Conservation (phyloP, 768 basidiomycete species). For the Harrya chromipes region DNA sequence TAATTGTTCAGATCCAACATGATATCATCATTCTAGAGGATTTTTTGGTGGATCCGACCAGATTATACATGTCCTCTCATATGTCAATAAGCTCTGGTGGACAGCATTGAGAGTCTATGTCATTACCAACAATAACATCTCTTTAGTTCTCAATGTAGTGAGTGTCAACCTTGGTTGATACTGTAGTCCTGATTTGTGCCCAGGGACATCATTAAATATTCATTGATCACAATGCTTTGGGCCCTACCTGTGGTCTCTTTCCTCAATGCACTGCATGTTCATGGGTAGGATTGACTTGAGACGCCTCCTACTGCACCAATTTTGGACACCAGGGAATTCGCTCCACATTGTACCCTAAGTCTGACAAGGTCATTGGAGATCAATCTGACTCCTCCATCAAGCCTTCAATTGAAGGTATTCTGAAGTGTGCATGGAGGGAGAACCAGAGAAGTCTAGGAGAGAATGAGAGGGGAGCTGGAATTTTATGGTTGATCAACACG, state of each 20-base stretch:
- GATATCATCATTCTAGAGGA: conserved; percentile 84
- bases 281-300: too few relatives aligned
- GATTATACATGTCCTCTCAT: conserved; percentile 84
- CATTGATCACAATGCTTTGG: conserved; percentile 71
- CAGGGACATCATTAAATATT: conserved; percentile 83
- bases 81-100: conserved; percentile 75
- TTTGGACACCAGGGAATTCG: too few relatives aligned
- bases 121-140: conserved; percentile 92
- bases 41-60: conserved; percentile 92
- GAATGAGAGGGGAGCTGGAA: too few relatives aligned
- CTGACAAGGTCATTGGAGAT: too few relatives aligned
- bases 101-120: conserved; percentile 59
- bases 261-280: too few relatives aligned
- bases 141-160: conserved; percentile 84
- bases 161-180: conserved; percentile 13
- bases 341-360: too few relatives aligned
- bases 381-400: too few relatives aligned
- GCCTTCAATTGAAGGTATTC: too few relatives aligned
- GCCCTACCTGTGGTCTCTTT: conserved; percentile 93
- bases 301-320: too few relatives aligned
- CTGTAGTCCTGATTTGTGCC: background rate
- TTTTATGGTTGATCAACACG: too few relatives aligned
- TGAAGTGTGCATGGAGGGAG: too few relatives aligned
- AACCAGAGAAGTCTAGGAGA: too few relatives aligned
- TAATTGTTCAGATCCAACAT: conserved; percentile 41